phyloP scores from a whole-genome alignment of 2,329 filamentous ascomycete species.

The Aureobasidium mangrovei region DNA sequence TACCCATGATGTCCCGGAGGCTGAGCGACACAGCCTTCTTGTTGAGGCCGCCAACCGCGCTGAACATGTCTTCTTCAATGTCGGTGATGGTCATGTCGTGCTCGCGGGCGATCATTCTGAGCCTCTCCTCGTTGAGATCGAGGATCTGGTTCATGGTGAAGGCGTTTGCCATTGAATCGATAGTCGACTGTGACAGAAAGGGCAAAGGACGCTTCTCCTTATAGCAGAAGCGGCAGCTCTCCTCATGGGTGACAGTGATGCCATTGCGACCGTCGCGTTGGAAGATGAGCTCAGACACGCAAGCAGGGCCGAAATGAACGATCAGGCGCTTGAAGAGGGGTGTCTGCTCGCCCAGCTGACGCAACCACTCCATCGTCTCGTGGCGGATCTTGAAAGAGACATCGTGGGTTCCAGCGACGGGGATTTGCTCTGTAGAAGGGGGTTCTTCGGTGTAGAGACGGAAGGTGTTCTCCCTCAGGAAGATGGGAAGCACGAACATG shows the following conservation, averaged over 20 bases:
- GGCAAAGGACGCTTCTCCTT: neutral
- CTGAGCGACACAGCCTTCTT: neutral
- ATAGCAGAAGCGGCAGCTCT: neutral
- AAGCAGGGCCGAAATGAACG: neutral
- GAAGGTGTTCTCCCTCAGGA: slow-evolving; percentile 1
- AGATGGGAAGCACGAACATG: neutral
- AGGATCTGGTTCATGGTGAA: neutral
- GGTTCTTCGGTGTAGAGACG: neutral
- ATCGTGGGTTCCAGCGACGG: neutral
- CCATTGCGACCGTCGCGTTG: neutral
- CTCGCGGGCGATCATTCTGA: neutral
- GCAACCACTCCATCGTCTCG: neutral
- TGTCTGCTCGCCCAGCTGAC: neutral
- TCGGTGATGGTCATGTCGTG: neutral
- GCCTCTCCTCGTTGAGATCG: neutral
- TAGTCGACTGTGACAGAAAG: neutral
- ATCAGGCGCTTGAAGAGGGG: slow-evolving; percentile 6
- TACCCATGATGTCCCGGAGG: neutral
- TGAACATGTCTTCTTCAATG: neutral
- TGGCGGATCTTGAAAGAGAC: neutral
- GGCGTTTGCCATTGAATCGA: neutral
- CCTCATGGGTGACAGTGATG: neutral
- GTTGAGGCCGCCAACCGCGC: neutral
- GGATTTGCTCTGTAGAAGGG: neutral
- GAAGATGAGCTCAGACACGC: neutral